Evolutionary conservation across 495 filamentous ascomycete genomes (phyloP), one percentile per base, ranked within the genome.

Genomic region (Aspergillus sparsus): DNA sequence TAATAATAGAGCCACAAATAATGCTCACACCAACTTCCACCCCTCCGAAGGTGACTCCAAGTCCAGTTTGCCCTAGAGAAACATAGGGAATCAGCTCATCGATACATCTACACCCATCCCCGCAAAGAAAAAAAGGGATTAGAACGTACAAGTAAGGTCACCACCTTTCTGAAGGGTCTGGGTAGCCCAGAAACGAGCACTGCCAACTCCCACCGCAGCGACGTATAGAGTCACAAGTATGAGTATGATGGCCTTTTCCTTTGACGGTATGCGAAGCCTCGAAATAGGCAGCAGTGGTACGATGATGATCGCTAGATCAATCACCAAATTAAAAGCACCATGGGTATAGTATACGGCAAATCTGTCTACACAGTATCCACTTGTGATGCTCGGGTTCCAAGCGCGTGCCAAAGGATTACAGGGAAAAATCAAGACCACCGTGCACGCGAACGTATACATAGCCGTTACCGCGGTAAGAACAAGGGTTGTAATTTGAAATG

Each of bases 261-360:
- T 39, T 13, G n/a, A 15, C 6, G 36, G 12, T 31, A 55, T 45
- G 15, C 27, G 53, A 39, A 45, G 53, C 11, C 13, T 9, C 53
- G 15, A 55, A 15, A 55, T 55, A 5, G 45, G 37, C n/a, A 35
- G 53, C 1, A 55, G 21, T 1, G 53, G 53, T 6, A 55, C 18
- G 11, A 45, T 13, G 53, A 55, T 41, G 8, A 44, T 55, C n/a
- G 15, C 15, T 9, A 55, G 35, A 21, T 55, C 53, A 15, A 42
- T 31, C 2, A 44, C 1, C 12, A 45, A 3, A 21, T 55, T 55
- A n/a, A 55, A 42, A 2, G 6, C 35, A 7, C 35, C 36, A 10
- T 55, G 53, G 37, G n/a, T 21, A 33, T 55, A 55, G 53, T 55
- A 55, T 3, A 55, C 36, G 2, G 18, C 53, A 35, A 55, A 55